phyloP scores from a whole-genome alignment of 768 basidiomycete genomes.

The Fomitopsis serialis region DNA sequence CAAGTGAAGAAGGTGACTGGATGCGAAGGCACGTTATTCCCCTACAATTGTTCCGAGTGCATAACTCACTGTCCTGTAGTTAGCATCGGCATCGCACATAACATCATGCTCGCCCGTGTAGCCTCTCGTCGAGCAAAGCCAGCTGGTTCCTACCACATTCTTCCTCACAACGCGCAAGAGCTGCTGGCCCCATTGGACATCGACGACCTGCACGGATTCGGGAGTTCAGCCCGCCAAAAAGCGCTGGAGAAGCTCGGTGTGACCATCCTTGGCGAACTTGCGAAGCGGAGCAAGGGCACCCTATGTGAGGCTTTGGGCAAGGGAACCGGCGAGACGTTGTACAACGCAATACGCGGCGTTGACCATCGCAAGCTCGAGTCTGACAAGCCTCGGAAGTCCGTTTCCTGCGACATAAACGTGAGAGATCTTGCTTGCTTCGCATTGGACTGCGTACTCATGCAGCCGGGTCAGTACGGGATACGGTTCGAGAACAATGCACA shows the following conservation, averaged over 20 bases:
- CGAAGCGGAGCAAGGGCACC: constrained; percentile 52
- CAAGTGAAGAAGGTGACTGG: constrained; percentile 75
- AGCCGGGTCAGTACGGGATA: constrained; percentile 74
- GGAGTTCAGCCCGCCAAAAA: constrained; percentile 68
- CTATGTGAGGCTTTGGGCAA: constrained; percentile 76
- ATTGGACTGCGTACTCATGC: constrained; percentile 2
- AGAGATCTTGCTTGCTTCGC: constrained; percentile 29
- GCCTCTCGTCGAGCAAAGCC: constrained; percentile 93
- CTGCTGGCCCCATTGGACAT: constrained; percentile 70
- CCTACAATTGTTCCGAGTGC: neutral
- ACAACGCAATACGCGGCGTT: constrained; percentile 77
- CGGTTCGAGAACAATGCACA: constrained; percentile 82
- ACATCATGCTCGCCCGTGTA: constrained; percentile 88
- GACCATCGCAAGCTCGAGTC: constrained; percentile 78
- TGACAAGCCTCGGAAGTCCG: constrained; percentile 83
- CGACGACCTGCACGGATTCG: constrained; percentile 84
- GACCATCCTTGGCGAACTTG: constrained; percentile 64
- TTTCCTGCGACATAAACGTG: constrained; percentile 94
- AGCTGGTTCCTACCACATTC: constrained; percentile 76
- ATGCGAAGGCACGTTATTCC: constrained; percentile 63
- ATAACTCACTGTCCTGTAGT: constrained; percentile 37
- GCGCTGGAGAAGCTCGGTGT: constrained; percentile 74
- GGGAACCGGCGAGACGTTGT: constrained; percentile 78
- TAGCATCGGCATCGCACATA: constrained; percentile 88
- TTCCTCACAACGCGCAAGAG: constrained; percentile 41